A percentile compares a stretch with the other conserved stretches of the same genome.
Conservation (phyloP, 2,329 filamentous ascomycete species). For the Purpureocillium lavendulum region DNA sequence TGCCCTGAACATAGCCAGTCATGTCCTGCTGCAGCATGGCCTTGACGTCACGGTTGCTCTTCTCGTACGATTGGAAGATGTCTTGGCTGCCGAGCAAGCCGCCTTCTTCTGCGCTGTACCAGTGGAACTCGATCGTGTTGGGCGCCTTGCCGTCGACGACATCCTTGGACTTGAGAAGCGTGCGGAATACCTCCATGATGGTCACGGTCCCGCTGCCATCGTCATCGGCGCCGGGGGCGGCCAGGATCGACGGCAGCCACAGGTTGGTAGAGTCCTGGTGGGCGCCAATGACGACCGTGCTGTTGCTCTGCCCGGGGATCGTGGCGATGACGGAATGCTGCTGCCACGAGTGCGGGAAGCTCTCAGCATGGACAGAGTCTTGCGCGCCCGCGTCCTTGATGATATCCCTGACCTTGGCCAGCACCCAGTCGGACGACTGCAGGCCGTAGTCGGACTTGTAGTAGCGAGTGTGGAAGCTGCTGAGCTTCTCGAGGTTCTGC, state of each 20-base stretch:
- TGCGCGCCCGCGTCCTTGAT: conserved; percentile 64
- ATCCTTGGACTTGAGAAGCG: conserved; percentile 64
- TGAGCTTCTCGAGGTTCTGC: conserved; percentile 68
- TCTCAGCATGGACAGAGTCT: conserved; percentile 58
- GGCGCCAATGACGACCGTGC: conserved; percentile 81
- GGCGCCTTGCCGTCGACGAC: conserved; percentile 62
- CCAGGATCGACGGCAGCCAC: conserved; percentile 73
- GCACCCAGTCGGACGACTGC: conserved; percentile 82
- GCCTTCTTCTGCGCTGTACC: conserved; percentile 88
- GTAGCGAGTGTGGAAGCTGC: conserved; percentile 73
- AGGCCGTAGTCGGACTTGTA: conserved; percentile 72
- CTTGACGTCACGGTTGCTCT: conserved; percentile 66
- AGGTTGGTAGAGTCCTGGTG: conserved; percentile 96
- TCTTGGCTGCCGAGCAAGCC: conserved; percentile 83
- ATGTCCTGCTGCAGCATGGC: conserved; percentile 99
- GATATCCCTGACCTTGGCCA: conserved; percentile 63
- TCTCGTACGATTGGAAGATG: conserved; percentile 76
- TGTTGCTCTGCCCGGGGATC: conserved; percentile 77
- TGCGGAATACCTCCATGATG: conserved; percentile 83
- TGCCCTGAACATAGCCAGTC: conserved; percentile 82
- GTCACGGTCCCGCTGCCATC: conserved; percentile 91
- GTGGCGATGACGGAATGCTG: conserved; percentile 88
- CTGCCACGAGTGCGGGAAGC: conserved; percentile 77
- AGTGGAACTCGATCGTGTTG: conserved; percentile 94
- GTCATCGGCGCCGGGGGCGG: conserved; percentile 90